Evolutionary conservation across 495 filamentous ascomycete species (phyloP), one percentile per base, ranked within the genome.

Genomic region (Podospora appendiculata): DNA sequence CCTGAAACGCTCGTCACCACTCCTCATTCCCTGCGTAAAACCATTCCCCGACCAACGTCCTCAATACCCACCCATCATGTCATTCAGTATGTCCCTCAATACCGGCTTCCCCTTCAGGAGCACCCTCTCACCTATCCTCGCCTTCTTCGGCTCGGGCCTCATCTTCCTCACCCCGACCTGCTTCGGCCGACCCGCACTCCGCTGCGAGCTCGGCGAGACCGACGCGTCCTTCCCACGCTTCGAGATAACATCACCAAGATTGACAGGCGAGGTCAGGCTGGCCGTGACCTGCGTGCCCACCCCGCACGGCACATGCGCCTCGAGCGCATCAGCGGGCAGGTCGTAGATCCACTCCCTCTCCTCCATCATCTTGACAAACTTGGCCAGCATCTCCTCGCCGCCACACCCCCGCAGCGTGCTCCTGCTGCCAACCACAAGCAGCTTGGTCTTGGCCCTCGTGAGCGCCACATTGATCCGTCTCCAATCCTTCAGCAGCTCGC

Each of bases 391-490:
- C 58, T 92, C 89, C 48, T 87, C 88, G 8, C 83, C 81, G 19
- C 77, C 79, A 35, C 59, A 55, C 8, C 77, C 76, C 19, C 72
- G 67, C 8, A 98, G 71, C 14, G 93, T 98, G 32, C 72, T 74
- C 58, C 79, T 77, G 58, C 86, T 91, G 1, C 93, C 93, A 4
- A 98, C 62, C 7, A 98, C 84, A 17, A 98, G 70, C 11, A 98
- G 70, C 71, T 98, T 98, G 1, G 83, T 89, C 58, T 88, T 86
- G 32, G 93, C 93, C 32, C 93, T 72, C 10, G 93, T 98, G 54
- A 98, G 86, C 0, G 93, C 92, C 14, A 98, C 93, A 59, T 98
- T 98, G 59, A 97, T 89, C 9, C 93, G 71, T 47, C 93, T 74
- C 89, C 89, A 94, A 67, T 98, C 93, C 51, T 86, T 86, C 12